Evolutionary conservation across 1,284 basidiomycete species (phyloP).

Genomic region (Heterobasidion annosum): DNA sequence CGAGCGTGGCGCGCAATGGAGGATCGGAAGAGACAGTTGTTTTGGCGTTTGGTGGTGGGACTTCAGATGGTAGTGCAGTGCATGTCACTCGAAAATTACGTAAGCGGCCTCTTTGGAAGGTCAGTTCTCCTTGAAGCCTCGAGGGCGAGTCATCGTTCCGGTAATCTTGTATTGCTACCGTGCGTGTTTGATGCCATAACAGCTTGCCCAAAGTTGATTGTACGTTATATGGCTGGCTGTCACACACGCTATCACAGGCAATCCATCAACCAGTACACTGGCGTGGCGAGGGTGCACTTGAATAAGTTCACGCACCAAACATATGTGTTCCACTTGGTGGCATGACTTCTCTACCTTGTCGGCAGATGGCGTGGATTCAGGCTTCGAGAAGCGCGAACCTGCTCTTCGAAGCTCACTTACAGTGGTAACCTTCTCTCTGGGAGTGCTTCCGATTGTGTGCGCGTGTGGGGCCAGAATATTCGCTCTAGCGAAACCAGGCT

Average conservation of each 20-base stretch:
- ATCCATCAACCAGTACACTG: neutral
- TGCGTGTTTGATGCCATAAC: neutral
- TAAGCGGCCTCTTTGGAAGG: constrained; percentile 80
- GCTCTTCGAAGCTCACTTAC: too few species aligned
- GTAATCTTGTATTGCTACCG: constrained; percentile 4
- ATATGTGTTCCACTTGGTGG: too few species aligned
- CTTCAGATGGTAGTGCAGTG: constrained; percentile 64
- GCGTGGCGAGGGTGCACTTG: neutral
- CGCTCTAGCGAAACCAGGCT: too few species aligned
- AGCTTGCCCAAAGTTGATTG: neutral
- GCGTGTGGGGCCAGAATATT: too few species aligned
- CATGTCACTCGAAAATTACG: constrained; percentile 81
- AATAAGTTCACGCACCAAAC: neutral
- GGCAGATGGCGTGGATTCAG: too few species aligned
- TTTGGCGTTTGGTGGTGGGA: constrained; percentile 69
- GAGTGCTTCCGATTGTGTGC: too few species aligned
- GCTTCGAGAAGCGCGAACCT: too few species aligned
- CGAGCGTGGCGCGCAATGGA: constrained; percentile 48
- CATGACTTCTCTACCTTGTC: too few species aligned
- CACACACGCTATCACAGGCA: neutral
- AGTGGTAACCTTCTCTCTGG: too few species aligned
- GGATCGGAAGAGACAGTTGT: constrained; percentile 79
- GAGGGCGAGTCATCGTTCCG: neutral
- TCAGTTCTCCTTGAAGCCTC: constrained; percentile 38
- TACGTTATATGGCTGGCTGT: neutral